Evolutionary conservation across 306 rosid genomes (phyloP), one percentile per base, ranked within the genome.

Genomic region (Bauhinia variegata): DNA sequence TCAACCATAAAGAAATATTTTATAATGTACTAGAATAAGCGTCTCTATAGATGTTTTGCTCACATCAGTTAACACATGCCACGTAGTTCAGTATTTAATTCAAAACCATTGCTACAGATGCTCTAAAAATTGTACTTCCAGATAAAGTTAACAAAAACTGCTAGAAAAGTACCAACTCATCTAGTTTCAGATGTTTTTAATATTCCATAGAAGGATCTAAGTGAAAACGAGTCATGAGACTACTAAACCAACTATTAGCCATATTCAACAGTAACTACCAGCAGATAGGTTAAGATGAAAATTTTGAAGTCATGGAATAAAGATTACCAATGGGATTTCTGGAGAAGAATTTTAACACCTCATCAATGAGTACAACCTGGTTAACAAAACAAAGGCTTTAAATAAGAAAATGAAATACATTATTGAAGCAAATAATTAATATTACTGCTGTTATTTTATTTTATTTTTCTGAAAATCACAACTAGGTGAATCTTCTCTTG

Each of bases 281-380:
- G 16, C 15, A 53, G 38, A 49, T 12, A 33, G 8, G 23, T 32
- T 28, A 60, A 64, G 76, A 54, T 30, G 62, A 68, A 75, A 63
- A 65, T 64, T 51, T 51, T 47, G 67, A 32, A n/a, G 58, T 11
- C 52, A 68, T 60, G 63, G 75, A 72, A 78, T 33, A 57, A 54
- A 50, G 46, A 80, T 75, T 87, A 90, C 97, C 87, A 0, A 47
- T 74, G 31, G 93, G 71, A 73, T 78, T 80, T 80, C 98, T 88
- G 63, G 98, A 93, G 76, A 93, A 93, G 85, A 86, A 86, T 80
- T 93, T 93, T 6, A 93, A 82, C 65, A 93, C 76, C 81, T 93
- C 98, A 71, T 93, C 98, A 60, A 93, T 93, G 71, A 89, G 53
- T 75, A 93, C 77, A 77, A 93, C 96, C 96, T 89, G 78, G 67